Percentiles rank a stretch among this genome's conserved stretches.
Evolutionary conservation across 495 filamentous ascomycete species (phyloP).

Genomic region (Podospora sp.): DNA sequence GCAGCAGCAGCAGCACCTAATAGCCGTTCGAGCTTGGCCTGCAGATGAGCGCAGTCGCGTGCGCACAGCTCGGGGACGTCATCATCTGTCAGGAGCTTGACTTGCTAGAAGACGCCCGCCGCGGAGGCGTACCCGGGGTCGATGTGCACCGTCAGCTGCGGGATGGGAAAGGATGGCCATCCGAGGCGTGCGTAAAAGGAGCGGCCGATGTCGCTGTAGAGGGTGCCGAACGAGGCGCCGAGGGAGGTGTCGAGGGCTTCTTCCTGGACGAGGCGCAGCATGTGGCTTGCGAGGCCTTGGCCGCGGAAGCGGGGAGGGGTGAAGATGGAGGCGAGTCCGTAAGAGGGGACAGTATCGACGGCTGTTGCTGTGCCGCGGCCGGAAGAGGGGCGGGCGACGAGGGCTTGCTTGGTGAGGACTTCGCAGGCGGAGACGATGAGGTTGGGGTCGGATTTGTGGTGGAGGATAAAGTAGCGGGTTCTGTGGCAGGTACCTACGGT

Average conservation of each 20-base stretch:
- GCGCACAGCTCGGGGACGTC: slow-evolving; percentile 14
- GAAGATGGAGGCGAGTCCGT: slow-evolving; percentile 29
- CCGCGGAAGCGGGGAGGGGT: slow-evolving; percentile 24
- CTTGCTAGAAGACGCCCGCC: no score
- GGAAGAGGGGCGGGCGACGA: slow-evolving; percentile 11
- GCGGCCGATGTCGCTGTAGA: slow-evolving; percentile 29
- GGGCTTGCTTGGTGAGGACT: slow-evolving; percentile 19
- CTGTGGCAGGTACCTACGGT: background rate
- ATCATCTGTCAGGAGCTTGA: background rate
- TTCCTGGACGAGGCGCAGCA: slow-evolving; percentile 23
- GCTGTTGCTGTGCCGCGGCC: no score
- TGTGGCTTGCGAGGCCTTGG: slow-evolving; percentile 23
- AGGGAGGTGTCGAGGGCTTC: slow-evolving; percentile 5
- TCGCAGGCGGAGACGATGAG: slow-evolving; percentile 29
- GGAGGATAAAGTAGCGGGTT: slow-evolving; percentile 27
- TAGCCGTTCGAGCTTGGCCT: background rate
- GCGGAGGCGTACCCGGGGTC: background rate
- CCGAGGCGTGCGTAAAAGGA: slow-evolving; percentile 24
- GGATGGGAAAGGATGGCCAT: slow-evolving; percentile 24
- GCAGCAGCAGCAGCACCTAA: background rate
- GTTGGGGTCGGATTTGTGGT: slow-evolving; percentile 23
- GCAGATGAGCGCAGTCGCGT: slow-evolving; percentile 11
- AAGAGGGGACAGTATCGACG: slow-evolving; percentile 7
- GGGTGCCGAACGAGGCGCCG: slow-evolving; percentile 12
- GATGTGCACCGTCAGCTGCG: slow-evolving; percentile 20